Base-by-base conservation (phyloP, 495 filamentous ascomycete genomes). In the Lasiosphaeriaceae sp. region DNA sequence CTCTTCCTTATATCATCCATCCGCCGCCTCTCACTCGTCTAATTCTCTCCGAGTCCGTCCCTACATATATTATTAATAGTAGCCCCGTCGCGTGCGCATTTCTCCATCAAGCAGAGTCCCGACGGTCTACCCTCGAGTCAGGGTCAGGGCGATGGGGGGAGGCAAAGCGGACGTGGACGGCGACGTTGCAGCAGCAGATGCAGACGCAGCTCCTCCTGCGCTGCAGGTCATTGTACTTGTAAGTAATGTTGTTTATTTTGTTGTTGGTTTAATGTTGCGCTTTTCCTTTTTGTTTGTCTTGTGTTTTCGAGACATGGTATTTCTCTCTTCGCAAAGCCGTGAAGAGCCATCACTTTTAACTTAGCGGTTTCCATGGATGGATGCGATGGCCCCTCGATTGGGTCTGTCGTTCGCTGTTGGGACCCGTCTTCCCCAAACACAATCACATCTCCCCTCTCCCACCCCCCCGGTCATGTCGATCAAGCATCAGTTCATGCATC, bases 221-320 rank as follows among this genome's bases (percentile, higher is more conserved):
- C 78, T 92, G 72, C 86, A 92, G 66, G 83, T 92, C 51, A 90
- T 92, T 74, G 80, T 92, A 53, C 74, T 92, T 76, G 89, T 92
- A 77, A 19, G 54, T 53, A 19, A 7, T 34, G 2, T 34, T 16
- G 5, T 19, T 50, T 41, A 20, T n/a, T 34, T 20, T 61, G 24
- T n/a, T n/a, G n/a, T n/a, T 52, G 45, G n/a, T 39, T 37, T 46
- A 21, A 11, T 35, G 29, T 45, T 44, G 9, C 23, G 2, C 50
- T 26, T 4, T 51, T 41, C 17, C 11, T n/a, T 26, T 12, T n/a
- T 21, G 35, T 22, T 22, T 19, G 20, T 7, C 39, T 49, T 22
- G 23, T 34, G n/a, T 39, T 52, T 43, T 31, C n/a, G 23, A n/a
- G n/a, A n/a, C n/a, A n/a, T n/a, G n/a, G n/a, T n/a, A n/a, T n/a